Evolutionary conservation across 2,329 filamentous ascomycete species (phyloP).

Genomic region (Clarireedia monteithiana): DNA sequence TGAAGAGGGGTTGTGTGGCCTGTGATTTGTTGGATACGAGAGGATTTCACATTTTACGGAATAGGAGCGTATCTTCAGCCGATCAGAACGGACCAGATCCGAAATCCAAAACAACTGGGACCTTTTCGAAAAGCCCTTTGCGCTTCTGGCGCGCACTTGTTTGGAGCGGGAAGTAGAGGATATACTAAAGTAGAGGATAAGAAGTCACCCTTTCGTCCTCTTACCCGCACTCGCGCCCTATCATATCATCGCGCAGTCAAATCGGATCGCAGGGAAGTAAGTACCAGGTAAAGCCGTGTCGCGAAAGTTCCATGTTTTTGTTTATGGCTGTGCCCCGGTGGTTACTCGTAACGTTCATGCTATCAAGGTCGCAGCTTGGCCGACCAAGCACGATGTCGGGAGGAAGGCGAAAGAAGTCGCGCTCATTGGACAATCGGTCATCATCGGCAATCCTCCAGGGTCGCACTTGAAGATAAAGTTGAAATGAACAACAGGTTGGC

Average conservation of each 20-base stretch:
- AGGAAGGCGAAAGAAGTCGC: too few relatives aligned
- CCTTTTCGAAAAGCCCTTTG: constrained; percentile 13
- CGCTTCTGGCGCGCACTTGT: constrained; percentile 20
- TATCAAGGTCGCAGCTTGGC: too few relatives aligned
- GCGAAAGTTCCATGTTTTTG: neutral
- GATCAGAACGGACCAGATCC: constrained; percentile 18
- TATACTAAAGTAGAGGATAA: too few relatives aligned
- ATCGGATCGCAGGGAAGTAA: neutral
- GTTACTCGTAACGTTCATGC: too few relatives aligned
- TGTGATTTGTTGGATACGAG: neutral
- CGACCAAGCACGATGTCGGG: too few relatives aligned
- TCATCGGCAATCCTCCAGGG: too few relatives aligned
- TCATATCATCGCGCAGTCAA: neutral
- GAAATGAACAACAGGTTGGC: too few relatives aligned
- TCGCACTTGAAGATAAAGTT: too few relatives aligned
- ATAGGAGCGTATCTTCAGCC: constrained; percentile 16
- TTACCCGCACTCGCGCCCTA: neutral
- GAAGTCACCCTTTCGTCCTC: too few relatives aligned
- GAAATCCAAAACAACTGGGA: constrained; percentile 14
- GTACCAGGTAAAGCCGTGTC: neutral
- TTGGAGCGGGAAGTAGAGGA: too few relatives aligned
- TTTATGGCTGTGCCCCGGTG: neutral
- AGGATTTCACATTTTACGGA: too few relatives aligned
- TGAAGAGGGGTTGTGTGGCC: constrained; percentile 4
- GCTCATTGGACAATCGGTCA: too few relatives aligned